Evolutionary conservation across 2,329 filamentous ascomycete species (phyloP), one percentile per base, ranked within the genome.

Genomic region (Phaeosphaeriaceae sp.): DNA sequence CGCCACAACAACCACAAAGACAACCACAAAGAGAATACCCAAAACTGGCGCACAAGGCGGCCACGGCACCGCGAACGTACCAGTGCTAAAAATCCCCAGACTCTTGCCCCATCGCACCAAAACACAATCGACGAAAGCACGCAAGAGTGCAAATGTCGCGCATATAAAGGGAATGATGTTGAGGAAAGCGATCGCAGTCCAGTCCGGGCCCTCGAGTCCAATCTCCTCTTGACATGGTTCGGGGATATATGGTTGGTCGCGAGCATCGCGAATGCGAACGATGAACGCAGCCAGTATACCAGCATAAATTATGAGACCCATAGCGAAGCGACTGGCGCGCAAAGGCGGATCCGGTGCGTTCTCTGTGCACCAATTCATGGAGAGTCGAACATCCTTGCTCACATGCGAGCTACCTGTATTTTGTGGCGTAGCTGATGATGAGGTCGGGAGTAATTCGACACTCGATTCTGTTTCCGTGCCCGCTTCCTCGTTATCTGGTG

Each of bases 91-190:
- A 7, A 3, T 36, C 31, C 31, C 31, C 11, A 36, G 13, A 15
- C 3, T 13, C 31, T 11, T 36, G 9, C 31, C 31, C 7, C 13
- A 36, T 36, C 31, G 31, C 7, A 36, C 31, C 13, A 36, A 13
- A 3, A 36, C 11, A 46, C 62, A 61, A 27, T 67, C 59, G 3
- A 63, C 54, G 1, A 66, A 21, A 11, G 61, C 42, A 1, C 61
- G 51, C 11, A 65, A 24, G 33, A 65, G 55, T 11, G 61, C 57
- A 24, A 53, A 62, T 7, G 42, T 56, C 3, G 65, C 65, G 48
- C 44, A 48, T 2, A 51, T 27, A 15, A 65, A 61, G 0, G 65
- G 65, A 5, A 68, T 20, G 42, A 68, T 63, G 33, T 56, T 61
- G 22, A 66, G 48, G 17, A 65, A 40, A 2, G 24, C 22, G 6